phyloP scores from a whole-genome alignment of 305 asterid species.

The Plantago coronopus region DNA sequence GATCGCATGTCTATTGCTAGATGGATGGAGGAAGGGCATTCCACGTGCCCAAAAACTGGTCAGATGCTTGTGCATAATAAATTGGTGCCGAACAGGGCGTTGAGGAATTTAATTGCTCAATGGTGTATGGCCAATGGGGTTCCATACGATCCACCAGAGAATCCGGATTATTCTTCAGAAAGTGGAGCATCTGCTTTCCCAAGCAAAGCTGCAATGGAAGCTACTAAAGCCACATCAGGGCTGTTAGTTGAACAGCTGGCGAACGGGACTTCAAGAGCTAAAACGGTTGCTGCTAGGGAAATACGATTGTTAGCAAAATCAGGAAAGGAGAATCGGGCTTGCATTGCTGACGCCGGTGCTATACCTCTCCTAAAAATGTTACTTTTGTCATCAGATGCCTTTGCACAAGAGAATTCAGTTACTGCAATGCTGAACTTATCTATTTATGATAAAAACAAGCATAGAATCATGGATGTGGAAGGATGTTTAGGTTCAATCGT shows the following conservation, averaged over 20 bases:
- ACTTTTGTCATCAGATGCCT: conserved; percentile 54
- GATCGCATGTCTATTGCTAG: conserved; percentile 67
- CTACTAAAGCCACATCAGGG: conserved; percentile 64
- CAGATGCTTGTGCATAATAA: conserved; percentile 67
- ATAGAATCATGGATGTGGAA: conserved; percentile 68
- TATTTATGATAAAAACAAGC: conserved; percentile 71
- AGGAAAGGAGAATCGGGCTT: conserved; percentile 73
- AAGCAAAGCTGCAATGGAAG: conserved; percentile 63
- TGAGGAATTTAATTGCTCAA: conserved; percentile 66
- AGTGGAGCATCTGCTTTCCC: conserved; percentile 33
- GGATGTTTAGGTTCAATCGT: conserved; percentile 69
- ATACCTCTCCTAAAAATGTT: conserved; percentile 61
- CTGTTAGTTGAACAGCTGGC: conserved; percentile 69
- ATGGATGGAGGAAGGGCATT: conserved; percentile 93
- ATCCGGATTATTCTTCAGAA: conserved; percentile 41
- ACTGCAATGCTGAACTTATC: conserved; percentile 88
- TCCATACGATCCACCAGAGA: conserved; percentile 57
- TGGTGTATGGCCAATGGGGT: conserved; percentile 78
- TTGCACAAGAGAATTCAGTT: conserved; percentile 85
- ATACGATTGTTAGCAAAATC: conserved; percentile 78
- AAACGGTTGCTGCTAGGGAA: conserved; percentile 81
- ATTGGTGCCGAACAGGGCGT: conserved; percentile 67
- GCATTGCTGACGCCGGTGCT: conserved; percentile 89
- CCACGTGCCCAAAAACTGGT: conserved; percentile 84
- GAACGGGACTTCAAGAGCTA: conserved; percentile 59